Evolutionary conservation across 768 basidiomycete genomes (phyloP).

Genomic region (Calocera viscosa): DNA sequence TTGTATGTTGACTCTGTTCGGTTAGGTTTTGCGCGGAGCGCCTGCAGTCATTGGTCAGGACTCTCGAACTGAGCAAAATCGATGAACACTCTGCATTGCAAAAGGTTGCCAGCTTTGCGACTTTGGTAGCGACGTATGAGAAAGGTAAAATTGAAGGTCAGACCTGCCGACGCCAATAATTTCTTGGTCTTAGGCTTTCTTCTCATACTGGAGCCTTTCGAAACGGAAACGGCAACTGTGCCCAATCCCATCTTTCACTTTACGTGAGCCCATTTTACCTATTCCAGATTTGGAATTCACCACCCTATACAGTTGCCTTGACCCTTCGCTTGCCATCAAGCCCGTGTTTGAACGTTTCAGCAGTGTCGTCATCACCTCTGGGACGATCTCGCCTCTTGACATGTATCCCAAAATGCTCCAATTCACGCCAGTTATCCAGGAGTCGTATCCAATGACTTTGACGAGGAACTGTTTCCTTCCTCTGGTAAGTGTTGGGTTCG

Average conservation of each 20-base stretch:
- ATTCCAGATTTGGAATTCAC: too few species aligned
- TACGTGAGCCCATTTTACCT: conserved; percentile 44
- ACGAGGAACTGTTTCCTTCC: conserved; percentile 94
- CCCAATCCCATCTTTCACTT: conserved; percentile 98
- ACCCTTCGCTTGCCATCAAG: conserved; percentile 93
- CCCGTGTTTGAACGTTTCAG: conserved; percentile 98
- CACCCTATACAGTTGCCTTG: conserved; percentile 60
- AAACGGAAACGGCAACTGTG: conserved; percentile 95
- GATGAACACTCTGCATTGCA: conserved; percentile 89
- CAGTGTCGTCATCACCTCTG: conserved; percentile 95
- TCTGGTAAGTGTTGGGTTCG: conserved; percentile 55
- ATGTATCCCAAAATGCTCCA: conserved; percentile 99
- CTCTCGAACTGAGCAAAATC: conserved; percentile 72
- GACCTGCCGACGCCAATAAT: conserved; percentile 7
- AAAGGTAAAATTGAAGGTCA: conserved; percentile 44
- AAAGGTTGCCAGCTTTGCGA: conserved; percentile 92
- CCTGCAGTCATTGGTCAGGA: conserved; percentile 83
- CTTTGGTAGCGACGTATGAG: conserved; percentile 93
- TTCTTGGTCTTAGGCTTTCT: conserved; percentile 56
- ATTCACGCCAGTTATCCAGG: conserved; percentile 92
- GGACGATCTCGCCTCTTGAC: conserved; percentile 94
- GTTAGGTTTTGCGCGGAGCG: conserved; percentile 91
- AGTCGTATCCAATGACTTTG: conserved; percentile 95
- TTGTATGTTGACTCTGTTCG: conserved; percentile 8
- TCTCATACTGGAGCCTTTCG: conserved; percentile 93